Percentiles rank a stretch among this genome's conserved stretches.
phyloP scores from a whole-genome alignment of 2,329 filamentous ascomycete genomes.

The Sphaerulina populicola region DNA sequence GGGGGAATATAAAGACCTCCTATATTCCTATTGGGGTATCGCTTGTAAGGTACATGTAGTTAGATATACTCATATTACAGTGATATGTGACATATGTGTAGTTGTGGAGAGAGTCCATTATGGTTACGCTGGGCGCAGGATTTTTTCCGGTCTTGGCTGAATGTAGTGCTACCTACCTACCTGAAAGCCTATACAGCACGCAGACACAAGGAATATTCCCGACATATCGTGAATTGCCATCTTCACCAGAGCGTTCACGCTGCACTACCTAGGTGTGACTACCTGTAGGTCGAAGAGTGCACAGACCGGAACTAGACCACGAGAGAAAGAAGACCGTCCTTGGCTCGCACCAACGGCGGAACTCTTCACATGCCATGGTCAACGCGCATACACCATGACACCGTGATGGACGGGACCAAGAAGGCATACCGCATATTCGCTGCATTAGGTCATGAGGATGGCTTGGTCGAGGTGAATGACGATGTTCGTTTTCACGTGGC shows the following conservation, averaged over 20 bases:
- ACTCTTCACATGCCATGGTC: not conserved
- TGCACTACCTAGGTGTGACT: no score
- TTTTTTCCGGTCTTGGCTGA: constrained; percentile 8
- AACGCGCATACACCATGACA: constrained; percentile 3
- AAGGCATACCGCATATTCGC: constrained; percentile 1
- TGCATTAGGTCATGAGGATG: constrained; percentile 3
- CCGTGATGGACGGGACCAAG: constrained; percentile 11
- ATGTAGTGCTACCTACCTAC: not conserved
- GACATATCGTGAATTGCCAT: not conserved
- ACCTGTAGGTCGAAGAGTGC: not conserved
- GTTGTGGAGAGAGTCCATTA: not conserved
- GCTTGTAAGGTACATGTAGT: no score
- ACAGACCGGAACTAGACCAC: not conserved
- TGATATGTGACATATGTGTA: no score
- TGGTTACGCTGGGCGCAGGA: constrained; percentile 2
- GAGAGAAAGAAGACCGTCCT: constrained; percentile 7
- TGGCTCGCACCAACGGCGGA: constrained; percentile 2
- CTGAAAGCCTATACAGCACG: no score
- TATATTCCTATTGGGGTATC: no score
- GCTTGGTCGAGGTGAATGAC: constrained; percentile 4
- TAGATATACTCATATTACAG: not conserved
- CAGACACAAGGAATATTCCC: no score
- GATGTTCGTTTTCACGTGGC: constrained; percentile 5
- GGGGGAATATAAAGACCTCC: not conserved
- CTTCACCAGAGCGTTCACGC: not conserved